These are phyloP conservation scores for Datisca glomerata DNA, from an alignment of 306 rosid genomes.

Conservation along the genomic window DNA sequence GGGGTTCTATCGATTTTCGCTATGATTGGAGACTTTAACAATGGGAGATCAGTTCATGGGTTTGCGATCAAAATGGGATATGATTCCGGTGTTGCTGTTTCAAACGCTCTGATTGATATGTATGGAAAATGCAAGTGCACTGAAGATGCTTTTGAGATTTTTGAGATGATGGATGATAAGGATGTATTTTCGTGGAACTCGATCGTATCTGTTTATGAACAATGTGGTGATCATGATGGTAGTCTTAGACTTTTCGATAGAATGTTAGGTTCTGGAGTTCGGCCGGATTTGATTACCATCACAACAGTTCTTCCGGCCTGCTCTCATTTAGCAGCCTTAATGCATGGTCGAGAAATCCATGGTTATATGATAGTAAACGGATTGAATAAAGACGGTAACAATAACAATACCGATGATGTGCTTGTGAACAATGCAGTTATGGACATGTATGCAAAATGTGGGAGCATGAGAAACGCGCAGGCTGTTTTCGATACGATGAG, in stretches of 20 bases:
- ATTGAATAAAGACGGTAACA: constrained; percentile 21
- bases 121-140: constrained; percentile 71
- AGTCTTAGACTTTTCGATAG: constrained; percentile 47
- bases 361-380: constrained; percentile 52
- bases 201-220: constrained; percentile 51
- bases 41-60: constrained; percentile 59
- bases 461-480: constrained; percentile 59
- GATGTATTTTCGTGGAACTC: constrained; percentile 87
- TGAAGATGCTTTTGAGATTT: constrained; percentile 39
- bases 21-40: constrained; percentile 29
- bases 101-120: constrained; percentile 69
- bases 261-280: constrained; percentile 42
- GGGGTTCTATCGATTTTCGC: constrained; percentile 63
- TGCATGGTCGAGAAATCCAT: constrained; percentile 70
- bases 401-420: constrained; percentile 18
- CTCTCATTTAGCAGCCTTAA: constrained; percentile 64
- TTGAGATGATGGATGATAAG: constrained; percentile 57
- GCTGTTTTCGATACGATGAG: constrained; percentile 42
- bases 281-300: constrained; percentile 65
- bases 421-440: constrained; percentile 53
- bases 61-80: constrained; percentile 52
- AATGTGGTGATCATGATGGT: constrained; percentile 37
- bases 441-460: constrained; percentile 89
- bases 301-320: constrained; percentile 62
- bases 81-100: constrained; percentile 43